phyloP scores from a whole-genome alignment of 768 basidiomycete genomes.

The Tylopilus vinaceipallidus region DNA sequence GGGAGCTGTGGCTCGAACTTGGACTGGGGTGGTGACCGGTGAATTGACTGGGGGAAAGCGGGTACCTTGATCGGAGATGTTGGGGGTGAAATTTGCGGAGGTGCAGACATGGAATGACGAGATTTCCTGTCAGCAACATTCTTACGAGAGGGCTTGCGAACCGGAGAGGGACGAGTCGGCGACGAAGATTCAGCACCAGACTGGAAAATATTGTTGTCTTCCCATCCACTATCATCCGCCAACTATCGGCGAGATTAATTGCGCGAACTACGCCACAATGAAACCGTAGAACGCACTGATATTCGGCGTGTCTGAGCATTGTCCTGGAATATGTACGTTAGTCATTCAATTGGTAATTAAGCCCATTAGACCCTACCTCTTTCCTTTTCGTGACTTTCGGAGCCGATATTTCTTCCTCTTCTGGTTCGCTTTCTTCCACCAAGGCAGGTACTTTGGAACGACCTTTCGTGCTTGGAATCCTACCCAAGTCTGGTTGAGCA shows the following conservation, averaged over 20 bases:
- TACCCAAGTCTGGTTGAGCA: constrained; percentile 67
- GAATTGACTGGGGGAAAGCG: constrained; percentile 19
- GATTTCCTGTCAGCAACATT: constrained; percentile 43
- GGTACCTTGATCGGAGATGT: constrained; percentile 39
- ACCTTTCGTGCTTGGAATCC: constrained; percentile 38
- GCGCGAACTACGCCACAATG: constrained; percentile 7
- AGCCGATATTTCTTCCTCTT: constrained; percentile 54
- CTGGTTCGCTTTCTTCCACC: constrained; percentile 75
- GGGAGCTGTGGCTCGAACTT: constrained; percentile 57
- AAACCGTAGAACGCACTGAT: constrained; percentile 41
- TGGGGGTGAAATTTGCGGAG: constrained; percentile 50
- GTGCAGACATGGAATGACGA: constrained; percentile 72
- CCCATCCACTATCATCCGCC: constrained; percentile 80
- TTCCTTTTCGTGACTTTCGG: constrained; percentile 64
- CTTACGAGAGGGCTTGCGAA: constrained; percentile 44
- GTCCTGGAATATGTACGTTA: constrained; percentile 40
- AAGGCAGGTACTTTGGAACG: constrained; percentile 44
- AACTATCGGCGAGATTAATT: constrained; percentile 19
- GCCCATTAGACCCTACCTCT: constrained; percentile 39
- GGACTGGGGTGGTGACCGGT: constrained; percentile 49
- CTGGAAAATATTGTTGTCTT: constrained; percentile 88
- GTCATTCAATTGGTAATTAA: background rate
- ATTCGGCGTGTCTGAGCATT: constrained; percentile 53
- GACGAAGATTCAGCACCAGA: constrained; percentile 89
- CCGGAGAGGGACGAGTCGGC: constrained; percentile 62